Evolutionary conservation across 2,329 filamentous ascomycete genomes (phyloP), one percentile per base, ranked within the genome.

Genomic region (Myriangium duriaei): DNA sequence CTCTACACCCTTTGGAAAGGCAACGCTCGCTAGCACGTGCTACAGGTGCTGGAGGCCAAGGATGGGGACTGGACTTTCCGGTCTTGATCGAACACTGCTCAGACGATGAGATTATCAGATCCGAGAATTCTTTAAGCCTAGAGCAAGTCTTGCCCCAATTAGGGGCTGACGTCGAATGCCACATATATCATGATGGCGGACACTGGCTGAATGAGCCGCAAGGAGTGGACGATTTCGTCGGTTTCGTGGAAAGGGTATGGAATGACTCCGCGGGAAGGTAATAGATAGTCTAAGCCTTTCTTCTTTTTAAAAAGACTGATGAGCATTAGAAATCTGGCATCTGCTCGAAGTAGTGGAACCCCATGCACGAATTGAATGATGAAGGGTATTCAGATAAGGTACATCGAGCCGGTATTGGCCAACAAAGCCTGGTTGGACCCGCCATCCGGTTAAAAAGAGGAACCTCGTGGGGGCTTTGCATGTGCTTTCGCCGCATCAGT

Each of bases 141-240:
- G 7, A 15, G 4, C 18, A 39, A 4, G 30, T 11, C 10, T 28
- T 51, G 29, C 33, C 15, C 4, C 10, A 15, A 19, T 30, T 49
- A 12, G 45, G 49, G 11, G 40, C 48, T 39, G 14, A 11, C 9
- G 47, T 50, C 7, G 42, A 42, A 14, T 49, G 46, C 42, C 32
- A 30, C 5, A 14, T 9, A 7, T 51, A 50, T 30, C 32, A 43
- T 11, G 42, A 47, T 11, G 47, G 45, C 2, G 46, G 47, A 0
- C 49, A 51, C 32, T 51, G 47, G 49, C 13, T 49, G 2, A 51
- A 47, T 15, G 47, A 50, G 37, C 45, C 45, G 7, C 28, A 42
- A 15, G 49, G 47, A 1, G 34, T 50, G 5, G 46, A 51, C 33
- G 47, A 50, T 21, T 18, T 50, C 3, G 39, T 47, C 10, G 32